A percentile compares a stretch with the other conserved stretches of the same genome.
phyloP scores from a whole-genome alignment of 2,329 filamentous ascomycete genomes.

The Corinectria fuckeliana region DNA sequence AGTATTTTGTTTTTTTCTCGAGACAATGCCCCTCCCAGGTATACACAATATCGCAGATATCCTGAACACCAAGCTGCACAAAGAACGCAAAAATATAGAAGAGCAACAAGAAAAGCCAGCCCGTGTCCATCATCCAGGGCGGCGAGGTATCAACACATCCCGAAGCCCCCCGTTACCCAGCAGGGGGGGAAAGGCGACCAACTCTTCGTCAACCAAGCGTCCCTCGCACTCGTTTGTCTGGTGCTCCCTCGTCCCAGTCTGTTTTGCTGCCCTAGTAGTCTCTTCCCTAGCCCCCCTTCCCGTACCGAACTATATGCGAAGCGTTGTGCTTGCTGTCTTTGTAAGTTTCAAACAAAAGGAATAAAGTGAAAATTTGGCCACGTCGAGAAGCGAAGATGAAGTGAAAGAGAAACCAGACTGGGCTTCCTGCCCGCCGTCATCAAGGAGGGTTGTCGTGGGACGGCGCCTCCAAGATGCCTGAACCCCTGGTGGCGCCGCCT shows the following conservation, averaged over 20 bases:
- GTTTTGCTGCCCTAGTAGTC: background rate
- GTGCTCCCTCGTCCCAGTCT: background rate
- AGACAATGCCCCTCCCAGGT: conserved; percentile 18
- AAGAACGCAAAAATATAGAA: conserved; percentile 21
- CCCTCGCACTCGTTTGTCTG: background rate
- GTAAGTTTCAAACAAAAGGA: conserved; percentile 5
- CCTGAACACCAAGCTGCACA: conserved; percentile 46
- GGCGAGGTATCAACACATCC: conserved; percentile 35
- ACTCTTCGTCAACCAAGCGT: background rate
- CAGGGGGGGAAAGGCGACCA: background rate
- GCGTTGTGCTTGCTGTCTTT: background rate
- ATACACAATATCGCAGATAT: conserved; percentile 39
- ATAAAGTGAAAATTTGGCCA: background rate
- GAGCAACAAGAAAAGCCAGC: conserved; percentile 15
- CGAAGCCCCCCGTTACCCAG: conserved; percentile 10
- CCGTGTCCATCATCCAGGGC: conserved; percentile 16
- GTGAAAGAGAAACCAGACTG: background rate
- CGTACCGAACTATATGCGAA: background rate
- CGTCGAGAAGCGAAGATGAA: conserved; percentile 1
- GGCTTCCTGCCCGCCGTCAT: conserved; percentile 1
- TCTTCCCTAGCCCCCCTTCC: background rate
- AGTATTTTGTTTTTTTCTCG: conserved; percentile 10
- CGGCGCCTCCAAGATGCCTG: conserved; percentile 3
- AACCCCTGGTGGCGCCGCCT: conserved; percentile 12
- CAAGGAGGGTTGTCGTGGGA: conserved; percentile 9